phyloP scores from a whole-genome alignment of 2,329 filamentous ascomycete genomes.

The Tolypocladium ophioglossoides region DNA sequence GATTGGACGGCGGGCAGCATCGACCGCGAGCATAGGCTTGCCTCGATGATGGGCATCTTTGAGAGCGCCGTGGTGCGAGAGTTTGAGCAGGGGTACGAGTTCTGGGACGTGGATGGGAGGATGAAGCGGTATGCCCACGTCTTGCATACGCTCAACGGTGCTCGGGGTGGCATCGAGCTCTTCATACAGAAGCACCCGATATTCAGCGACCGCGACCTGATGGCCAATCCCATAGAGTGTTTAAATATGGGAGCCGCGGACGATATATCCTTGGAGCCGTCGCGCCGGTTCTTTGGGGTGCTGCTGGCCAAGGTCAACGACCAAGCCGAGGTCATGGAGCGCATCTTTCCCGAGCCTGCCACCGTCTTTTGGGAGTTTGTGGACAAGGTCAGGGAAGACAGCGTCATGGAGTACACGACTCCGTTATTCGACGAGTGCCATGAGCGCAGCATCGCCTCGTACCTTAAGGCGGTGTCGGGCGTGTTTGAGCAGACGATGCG shows the following conservation, averaged over 20 bases:
- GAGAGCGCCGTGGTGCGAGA: conserved; percentile 84
- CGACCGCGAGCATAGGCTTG: conserved; percentile 60
- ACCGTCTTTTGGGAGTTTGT: conserved; percentile 69
- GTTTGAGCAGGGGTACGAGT: conserved; percentile 87
- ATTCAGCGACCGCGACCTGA: conserved; percentile 60
- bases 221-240: conserved; percentile 67
- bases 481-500: conserved; percentile 79
- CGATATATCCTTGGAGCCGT: conserved; percentile 68
- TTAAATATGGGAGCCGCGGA: conserved; percentile 57
- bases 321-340: conserved; percentile 67
- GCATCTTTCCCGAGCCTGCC: conserved; percentile 65
- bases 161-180: conserved; percentile 64
- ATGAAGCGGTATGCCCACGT: conserved; percentile 90
- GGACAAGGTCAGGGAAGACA: conserved; percentile 72
- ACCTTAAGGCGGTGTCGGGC: conserved; percentile 77
- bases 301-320: conserved; percentile 71
- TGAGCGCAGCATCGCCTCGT: conserved; percentile 60
- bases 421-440: conserved; percentile 82
- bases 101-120: conserved; percentile 74
- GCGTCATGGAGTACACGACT: conserved; percentile 79
- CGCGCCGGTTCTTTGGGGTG: conserved; percentile 67
- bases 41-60: conserved; percentile 69
- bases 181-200: conserved; percentile 86
- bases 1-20: conserved; percentile 70
- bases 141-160: conserved; percentile 71